Conservation (phyloP, 371 early-diverging fungal species). For the Parasitella parasitica region DNA sequence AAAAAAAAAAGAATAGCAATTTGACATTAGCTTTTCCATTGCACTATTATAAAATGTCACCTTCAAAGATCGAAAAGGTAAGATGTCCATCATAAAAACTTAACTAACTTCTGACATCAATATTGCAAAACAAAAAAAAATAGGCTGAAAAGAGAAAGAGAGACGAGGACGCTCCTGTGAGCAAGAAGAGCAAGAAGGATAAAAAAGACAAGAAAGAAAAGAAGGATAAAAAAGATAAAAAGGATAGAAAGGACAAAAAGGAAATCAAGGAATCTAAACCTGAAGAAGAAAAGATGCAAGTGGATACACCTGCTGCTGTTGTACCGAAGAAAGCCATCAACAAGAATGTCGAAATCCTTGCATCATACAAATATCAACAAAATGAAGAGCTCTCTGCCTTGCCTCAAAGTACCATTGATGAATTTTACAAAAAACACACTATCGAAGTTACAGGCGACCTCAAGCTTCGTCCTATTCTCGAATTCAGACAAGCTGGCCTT, state of each 20-base stretch:
- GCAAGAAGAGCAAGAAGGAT: conserved; percentile 32
- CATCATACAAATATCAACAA: conserved; percentile 39
- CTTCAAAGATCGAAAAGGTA: conserved; percentile 28
- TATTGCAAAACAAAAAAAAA: neutral
- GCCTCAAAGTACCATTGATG: conserved; percentile 46
- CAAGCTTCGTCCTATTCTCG: conserved; percentile 71
- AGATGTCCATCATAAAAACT: neutral
- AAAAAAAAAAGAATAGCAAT: no score
- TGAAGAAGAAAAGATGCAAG: conserved; percentile 3
- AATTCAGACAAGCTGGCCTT: conserved; percentile 76
- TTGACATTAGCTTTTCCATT: neutral
- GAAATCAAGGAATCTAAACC: conserved; percentile 21
- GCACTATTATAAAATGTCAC: conserved; percentile 16
- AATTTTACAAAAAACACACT: conserved; percentile 66
- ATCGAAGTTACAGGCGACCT: conserved; percentile 69
- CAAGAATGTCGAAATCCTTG: conserved; percentile 26
- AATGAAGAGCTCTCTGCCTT: conserved; percentile 31
- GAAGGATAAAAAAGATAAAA: conserved; percentile 28
- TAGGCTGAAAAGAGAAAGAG: conserved; percentile 30
- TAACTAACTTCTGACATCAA: neutral
- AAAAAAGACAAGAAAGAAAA: conserved; percentile 36
- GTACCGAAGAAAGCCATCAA: conserved; percentile 9
- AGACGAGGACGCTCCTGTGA: conserved; percentile 19
- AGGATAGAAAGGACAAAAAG: conserved; percentile 36
- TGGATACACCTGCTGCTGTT: conserved; percentile 10